Evolutionary conservation across 73 alveolate species (phyloP).

Genomic region (Paramecium pentaurelia): DNA sequence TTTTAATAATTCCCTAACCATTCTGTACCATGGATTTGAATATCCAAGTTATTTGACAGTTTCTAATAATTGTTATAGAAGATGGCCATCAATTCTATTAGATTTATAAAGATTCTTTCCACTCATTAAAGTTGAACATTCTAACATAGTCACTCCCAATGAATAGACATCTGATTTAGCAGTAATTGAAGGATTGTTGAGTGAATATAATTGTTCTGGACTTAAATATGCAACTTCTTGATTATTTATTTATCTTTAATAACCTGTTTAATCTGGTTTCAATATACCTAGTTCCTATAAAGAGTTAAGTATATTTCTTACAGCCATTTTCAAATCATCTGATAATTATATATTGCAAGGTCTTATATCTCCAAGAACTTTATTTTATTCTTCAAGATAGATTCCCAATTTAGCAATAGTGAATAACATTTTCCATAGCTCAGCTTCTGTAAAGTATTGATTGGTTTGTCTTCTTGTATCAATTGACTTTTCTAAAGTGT

Average conservation of each 20-base stretch:
- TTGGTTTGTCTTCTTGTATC: background rate
- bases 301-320: background rate
- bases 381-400: background rate
- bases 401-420: background rate
- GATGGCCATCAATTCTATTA: background rate
- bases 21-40: slow-evolving; percentile 1
- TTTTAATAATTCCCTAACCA: slow-evolving; percentile 19
- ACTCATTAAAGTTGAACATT: background rate
- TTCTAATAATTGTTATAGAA: background rate
- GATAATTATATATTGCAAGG: slow-evolving; percentile 2
- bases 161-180: slow-evolving; percentile 11
- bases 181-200: background rate
- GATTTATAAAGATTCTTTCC: background rate
- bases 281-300: background rate
- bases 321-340: slow-evolving; percentile 25
- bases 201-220: background rate
- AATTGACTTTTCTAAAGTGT: background rate
- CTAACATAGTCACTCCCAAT: background rate
- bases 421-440: slow-evolving; percentile 32
- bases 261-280: slow-evolving; percentile 33
- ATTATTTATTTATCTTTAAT: background rate
- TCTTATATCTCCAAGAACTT: slow-evolving; percentile 19
- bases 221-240: background rate
- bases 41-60: background rate
- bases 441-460: slow-evolving; percentile 32